A percentile compares a stretch with the other conserved stretches of the same genome.
Conservation (phyloP, 179 eudicot genomes). For the Sideroxylon spinosum region DNA sequence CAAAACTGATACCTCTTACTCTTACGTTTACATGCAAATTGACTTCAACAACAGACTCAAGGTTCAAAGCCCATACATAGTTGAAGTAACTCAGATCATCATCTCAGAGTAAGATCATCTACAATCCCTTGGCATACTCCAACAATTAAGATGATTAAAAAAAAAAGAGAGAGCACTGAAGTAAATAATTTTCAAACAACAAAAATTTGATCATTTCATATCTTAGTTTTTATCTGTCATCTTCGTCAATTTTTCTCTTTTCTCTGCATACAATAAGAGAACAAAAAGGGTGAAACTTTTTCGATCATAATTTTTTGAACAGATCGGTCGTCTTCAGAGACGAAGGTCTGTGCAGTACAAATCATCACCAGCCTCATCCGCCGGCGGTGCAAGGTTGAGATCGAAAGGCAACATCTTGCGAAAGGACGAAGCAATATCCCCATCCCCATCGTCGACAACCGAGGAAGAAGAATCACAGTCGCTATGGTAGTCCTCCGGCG, state of each 20-base stretch:
- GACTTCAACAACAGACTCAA: slow-evolving; percentile 14
- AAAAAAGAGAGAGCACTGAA: background rate
- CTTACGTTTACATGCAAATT: background rate
- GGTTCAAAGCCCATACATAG: slow-evolving; percentile 17
- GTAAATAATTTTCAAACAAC: slow-evolving; percentile 21
- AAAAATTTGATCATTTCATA: slow-evolving; percentile 3
- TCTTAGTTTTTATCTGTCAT: background rate
- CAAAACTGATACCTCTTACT: slow-evolving; percentile 4
- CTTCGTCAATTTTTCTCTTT: background rate
- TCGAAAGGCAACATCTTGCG: slow-evolving; percentile 46
- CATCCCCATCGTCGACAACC: slow-evolving; percentile 55
- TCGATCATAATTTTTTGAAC: background rate
- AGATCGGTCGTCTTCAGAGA: slow-evolving; percentile 34
- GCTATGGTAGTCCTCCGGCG: slow-evolving; percentile 58
- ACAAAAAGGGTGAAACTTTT: background rate
- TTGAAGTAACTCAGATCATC: slow-evolving; percentile 10
- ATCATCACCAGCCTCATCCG: slow-evolving; percentile 35
- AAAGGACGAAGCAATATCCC: slow-evolving; percentile 40
- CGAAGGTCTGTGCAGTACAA: slow-evolving; percentile 51
- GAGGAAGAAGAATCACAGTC: slow-evolving; percentile 82
- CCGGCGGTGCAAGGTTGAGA: slow-evolving; percentile 60
- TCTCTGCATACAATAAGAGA: slow-evolving; percentile 24
- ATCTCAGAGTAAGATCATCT: slow-evolving; percentile 6
- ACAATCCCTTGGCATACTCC: slow-evolving; percentile 9
- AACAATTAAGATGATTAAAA: background rate